Base-by-base conservation (phyloP, 2,329 filamentous ascomycete genomes). In the Penicillium thymicola region DNA sequence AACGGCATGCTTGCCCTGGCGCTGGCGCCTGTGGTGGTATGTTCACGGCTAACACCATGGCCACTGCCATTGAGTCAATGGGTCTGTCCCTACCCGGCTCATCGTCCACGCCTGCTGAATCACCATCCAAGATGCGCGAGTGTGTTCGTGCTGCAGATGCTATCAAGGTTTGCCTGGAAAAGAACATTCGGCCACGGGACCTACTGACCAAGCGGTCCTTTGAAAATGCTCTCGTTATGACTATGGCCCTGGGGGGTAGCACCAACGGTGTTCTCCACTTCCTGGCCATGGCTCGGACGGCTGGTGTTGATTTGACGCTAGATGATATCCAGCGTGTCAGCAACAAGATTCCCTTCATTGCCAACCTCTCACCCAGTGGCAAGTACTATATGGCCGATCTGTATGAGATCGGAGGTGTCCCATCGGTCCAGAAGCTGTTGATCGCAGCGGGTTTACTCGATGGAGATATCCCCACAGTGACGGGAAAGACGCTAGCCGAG, bases 11-110 rank as follows among this genome's bases (percentile, higher is more conserved):
- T 2, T 96, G 92, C 71, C 89, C 89, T 1, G 85, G 86, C 9
- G 84, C 85, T 2, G 91, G 91, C 30, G 92, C 90, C 1, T 96
- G 91, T 62, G 90, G 90, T 45, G 91, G 92, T 18, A 96, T 96
- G 92, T 96, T 92, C 77, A 96, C 92, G 0, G 92, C 92, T 62
- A 96, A 96, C 76, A 96, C 91, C 25, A 93, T 96, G 90, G 89
- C 90, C 4, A 93, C 89, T 0, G 90, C 89, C 14, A 91, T 96
- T 62, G 91, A 96, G 78, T 90, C 89, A 41, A 91, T 96, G 82
- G 92, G 92, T 28, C 80, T 96, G 30, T 86, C 86, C 0, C 80
- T 96, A 8, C 90, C 92, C 0, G 91, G 91, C 1, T 94, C 90
- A 0, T 92, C 89, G 0, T 92, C 89, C 1, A 94, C 86, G 52